Evolutionary conservation across 2,329 filamentous ascomycete species (phyloP), one percentile per base, ranked within the genome.

Genomic region (Aaosphaeria pasadenensis): DNA sequence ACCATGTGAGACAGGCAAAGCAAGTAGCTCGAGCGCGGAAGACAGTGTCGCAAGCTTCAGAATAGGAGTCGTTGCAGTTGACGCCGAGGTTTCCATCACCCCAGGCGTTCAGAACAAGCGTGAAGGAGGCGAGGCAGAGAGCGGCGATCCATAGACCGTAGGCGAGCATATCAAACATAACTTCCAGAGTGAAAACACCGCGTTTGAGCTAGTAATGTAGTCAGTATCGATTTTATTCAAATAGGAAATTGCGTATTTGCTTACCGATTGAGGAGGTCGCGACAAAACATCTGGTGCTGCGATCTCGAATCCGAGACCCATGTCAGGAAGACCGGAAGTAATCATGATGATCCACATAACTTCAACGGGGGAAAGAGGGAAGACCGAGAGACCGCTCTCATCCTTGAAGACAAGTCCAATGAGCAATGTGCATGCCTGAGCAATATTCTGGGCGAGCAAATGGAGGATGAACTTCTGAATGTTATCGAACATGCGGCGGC

Each of bases 261-360:
- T 73, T 11, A 86, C 70, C 70, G 86, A 80, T 54, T 92, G 88
- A 0, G 91, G 91, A 6, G 89, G 88, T 45, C 89, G 85, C 53
- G 80, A 75, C 82, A 95, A 89, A 52, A 95, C 85, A 63, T 92
- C 87, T 2, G 82, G 79, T 0, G 85, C 82, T 0, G 89, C 88
- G 40, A 79, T 74, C 69, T 95, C 90, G 57, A 90, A 86, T 17
- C 90, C 89, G 1, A 96, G 81, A 39, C 90, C 91, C 74, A 96
- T 94, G 49, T 91, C 91, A 1, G 90, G 90, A 68, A 94, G 84
- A 5, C 86, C 88, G 38, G 88, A 92, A 0, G 91, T 96, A 47
- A 94, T 81, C 87, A 95, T 92, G 71, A 95, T 95, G 68, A 96
- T 89, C 90, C 89, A 96, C 50, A 96, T 81, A 53, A 95, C 92